Base-by-base conservation (phyloP, 2,329 filamentous ascomycete species). In the Monilinia fructicola region DNA sequence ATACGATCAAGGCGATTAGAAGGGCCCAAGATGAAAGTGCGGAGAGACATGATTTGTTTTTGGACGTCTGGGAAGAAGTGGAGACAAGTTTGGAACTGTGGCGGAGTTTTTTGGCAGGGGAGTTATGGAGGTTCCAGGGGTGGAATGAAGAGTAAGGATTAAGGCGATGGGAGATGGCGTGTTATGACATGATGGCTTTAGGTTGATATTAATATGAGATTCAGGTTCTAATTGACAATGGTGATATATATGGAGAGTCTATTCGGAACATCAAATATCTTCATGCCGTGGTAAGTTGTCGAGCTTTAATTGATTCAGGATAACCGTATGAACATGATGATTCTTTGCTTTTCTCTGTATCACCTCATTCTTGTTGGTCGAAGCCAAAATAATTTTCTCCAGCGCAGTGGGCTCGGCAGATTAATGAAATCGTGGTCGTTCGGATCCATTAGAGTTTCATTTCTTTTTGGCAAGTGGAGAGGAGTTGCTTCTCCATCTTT, bases 21-120 rank as follows among this genome's bases (percentile, higher is more conserved):
- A 85, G 87, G 74, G 90, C 91, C 23, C 95, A 99, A 80, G 86
- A 92, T 64, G 94, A 97, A 78, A 90, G 90, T 60, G 90, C 92
- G 0, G 90, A 89, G 71, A 86, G 92, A 74, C 93, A 98, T 79
- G 94, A 97, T 72, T 79, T 98, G 73, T 99, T 99, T 80, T 85
- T 87, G 78, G 86, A 90, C 68, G 92, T 93, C 78, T 99, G 70
- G 87, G 87, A 74, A 82, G 88, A 70, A 92, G 90, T 65, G 87
- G 88, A 50, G 93, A 97, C 78, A 85, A 91, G 63, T 97, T 98
- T 77, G 90, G 87, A n/a, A 94, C 92, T 1, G 86, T 98, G 66
- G 92, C 92, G 68, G 92, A 97, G 76, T 99, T 95, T 86, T 98
- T 97, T 82, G 94, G 93, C 0, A 82, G 93, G 67, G 94, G 95